Evolutionary conservation across 495 filamentous ascomycete species (phyloP).

Genomic region (Trichoderma erinaceum): DNA sequence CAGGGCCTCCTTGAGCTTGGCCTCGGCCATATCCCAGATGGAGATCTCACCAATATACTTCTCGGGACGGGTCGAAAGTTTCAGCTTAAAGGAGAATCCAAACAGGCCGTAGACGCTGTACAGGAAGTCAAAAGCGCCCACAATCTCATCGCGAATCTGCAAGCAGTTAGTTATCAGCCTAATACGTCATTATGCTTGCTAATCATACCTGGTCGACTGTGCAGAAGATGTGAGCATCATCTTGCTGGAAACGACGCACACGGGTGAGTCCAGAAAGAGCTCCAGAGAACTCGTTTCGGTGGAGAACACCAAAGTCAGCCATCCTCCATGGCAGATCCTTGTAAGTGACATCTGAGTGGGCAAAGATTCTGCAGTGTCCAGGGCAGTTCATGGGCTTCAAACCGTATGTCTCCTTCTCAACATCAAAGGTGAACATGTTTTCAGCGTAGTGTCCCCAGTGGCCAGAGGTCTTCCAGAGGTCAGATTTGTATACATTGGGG

Average conservation of each 20-base stretch:
- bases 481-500: constrained; percentile 90
- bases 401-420: constrained; percentile 80
- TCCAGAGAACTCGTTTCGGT: constrained; percentile 91
- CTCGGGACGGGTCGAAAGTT: constrained; percentile 90
- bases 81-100: constrained; percentile 93
- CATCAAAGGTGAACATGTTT: constrained; percentile 90
- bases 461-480: constrained; percentile 88
- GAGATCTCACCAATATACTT: constrained; percentile 81
- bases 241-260: constrained; percentile 89
- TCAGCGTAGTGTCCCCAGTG: constrained; percentile 96
- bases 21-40: constrained; percentile 84
- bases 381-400: constrained; percentile 99
- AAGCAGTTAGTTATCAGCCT: constrained; percentile 18
- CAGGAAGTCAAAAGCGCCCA: constrained; percentile 84
- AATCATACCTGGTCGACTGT: constrained; percentile 57
- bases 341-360: constrained; percentile 73
- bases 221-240: constrained; percentile 93
- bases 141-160: constrained; percentile 74
- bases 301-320: constrained; percentile 92
- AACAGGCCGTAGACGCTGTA: constrained; percentile 77
- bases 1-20: constrained; percentile 66
- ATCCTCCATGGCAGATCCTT: constrained; percentile 81
- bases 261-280: constrained; percentile 85
- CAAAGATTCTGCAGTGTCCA: constrained; percentile 74
- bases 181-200: constrained; percentile 17